Conservation (phyloP, 495 filamentous ascomycete genomes). For the Bathelium albidoporum region DNA sequence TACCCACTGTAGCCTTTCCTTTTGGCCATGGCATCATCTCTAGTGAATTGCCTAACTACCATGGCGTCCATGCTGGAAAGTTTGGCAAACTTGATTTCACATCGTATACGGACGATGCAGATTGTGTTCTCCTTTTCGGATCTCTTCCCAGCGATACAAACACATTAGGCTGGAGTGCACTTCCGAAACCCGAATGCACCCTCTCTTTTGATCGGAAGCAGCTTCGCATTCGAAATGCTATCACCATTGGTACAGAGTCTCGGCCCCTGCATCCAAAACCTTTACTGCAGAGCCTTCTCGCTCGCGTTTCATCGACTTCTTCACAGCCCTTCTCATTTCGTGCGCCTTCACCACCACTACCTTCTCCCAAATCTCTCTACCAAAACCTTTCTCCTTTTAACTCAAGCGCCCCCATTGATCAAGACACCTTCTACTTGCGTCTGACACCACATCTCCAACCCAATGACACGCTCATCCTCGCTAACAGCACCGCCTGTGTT, state of each 20-base stretch:
- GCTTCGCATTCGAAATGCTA: neutral
- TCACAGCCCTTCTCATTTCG: neutral
- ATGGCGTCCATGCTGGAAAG: conserved; percentile 16
- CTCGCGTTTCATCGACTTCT: neutral
- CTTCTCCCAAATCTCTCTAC: neutral
- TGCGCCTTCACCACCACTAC: conserved; percentile 6
- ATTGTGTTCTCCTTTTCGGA: conserved; percentile 15
- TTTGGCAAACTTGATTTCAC: conserved; percentile 15
- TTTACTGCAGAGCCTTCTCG: conserved; percentile 8
- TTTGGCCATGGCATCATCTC: conserved; percentile 15
- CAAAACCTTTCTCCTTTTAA: conserved; percentile 5
- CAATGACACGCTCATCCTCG: conserved; percentile 72
- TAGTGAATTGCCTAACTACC: conserved; percentile 11
- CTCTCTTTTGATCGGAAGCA: conserved; percentile 9
- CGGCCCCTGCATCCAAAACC: conserved; percentile 7
- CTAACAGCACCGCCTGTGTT: conserved; percentile 85
- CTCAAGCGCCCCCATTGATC: conserved; percentile 10
- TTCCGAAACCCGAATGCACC: conserved; percentile 11
- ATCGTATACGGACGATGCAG: conserved; percentile 12
- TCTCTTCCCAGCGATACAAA: conserved; percentile 16
- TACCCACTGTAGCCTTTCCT: conserved; percentile 13
- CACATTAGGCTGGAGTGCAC: conserved; percentile 14
- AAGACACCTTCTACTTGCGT: conserved; percentile 59
- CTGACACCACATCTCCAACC: conserved; percentile 68
- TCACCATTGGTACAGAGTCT: conserved; percentile 5